Conservation (phyloP, 257 asterid genomes). For the Verbena officinalis region DNA sequence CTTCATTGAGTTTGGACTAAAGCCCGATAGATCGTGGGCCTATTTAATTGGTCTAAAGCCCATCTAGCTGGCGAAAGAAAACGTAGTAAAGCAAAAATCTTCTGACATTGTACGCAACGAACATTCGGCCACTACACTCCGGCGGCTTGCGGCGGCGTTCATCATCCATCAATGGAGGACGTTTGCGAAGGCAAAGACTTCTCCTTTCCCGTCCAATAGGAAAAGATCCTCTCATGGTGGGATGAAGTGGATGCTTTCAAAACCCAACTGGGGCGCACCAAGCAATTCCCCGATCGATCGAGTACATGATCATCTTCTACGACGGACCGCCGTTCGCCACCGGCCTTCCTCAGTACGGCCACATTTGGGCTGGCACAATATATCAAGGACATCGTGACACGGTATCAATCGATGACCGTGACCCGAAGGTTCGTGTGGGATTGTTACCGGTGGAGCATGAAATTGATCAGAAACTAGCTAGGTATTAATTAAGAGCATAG, state of each 20-base stretch:
- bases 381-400: slow-evolving; percentile 91
- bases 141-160: slow-evolving; percentile 27
- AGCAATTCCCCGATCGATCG: slow-evolving; percentile 73
- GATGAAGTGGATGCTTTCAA: slow-evolving; percentile 71
- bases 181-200: slow-evolving; percentile 93
- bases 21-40: no score
- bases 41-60: no score
- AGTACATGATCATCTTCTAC: slow-evolving; percentile 81
- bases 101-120: slow-evolving; percentile 16
- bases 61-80: no score
- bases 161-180: slow-evolving; percentile 65
- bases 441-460: slow-evolving; percentile 97
- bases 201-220: slow-evolving; percentile 81
- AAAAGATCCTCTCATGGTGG: slow-evolving; percentile 75
- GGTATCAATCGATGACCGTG: slow-evolving; percentile 93
- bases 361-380: slow-evolving; percentile 89
- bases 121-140: slow-evolving; percentile 9
- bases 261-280: slow-evolving; percentile 72
- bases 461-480: slow-evolving; percentile 65
- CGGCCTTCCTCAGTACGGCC: slow-evolving; percentile 96
- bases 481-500: slow-evolving; percentile 64
- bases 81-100: no score
- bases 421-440: slow-evolving; percentile 97
- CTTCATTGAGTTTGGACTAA: no score
- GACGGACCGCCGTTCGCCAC: slow-evolving; percentile 99